Evolutionary conservation across 768 basidiomycete genomes (phyloP).

Genomic region (Tricholomella constricta): DNA sequence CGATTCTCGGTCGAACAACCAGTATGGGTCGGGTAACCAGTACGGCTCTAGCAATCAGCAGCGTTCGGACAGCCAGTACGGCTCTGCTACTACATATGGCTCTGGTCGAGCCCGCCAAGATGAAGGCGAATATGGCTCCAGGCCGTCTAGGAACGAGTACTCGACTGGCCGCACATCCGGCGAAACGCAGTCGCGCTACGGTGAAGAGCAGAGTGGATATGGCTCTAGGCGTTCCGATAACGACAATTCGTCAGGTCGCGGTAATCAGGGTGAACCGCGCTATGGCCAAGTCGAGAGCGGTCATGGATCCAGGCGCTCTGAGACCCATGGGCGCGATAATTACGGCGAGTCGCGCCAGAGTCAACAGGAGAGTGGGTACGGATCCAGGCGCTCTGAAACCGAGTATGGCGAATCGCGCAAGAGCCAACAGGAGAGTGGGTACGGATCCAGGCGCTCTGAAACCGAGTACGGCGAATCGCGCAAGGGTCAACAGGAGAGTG

Average conservation of each 20-base stretch:
- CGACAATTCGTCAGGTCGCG: slow-evolving; percentile 8
- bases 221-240: slow-evolving; percentile 10
- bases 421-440: slow-evolving; percentile 14
- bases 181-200: background rate
- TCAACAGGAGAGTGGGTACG: slow-evolving; percentile 16
- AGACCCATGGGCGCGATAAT: slow-evolving; percentile 4
- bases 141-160: slow-evolving; percentile 1
- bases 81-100: too few species aligned
- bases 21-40: slow-evolving; percentile 3
- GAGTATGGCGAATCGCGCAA: slow-evolving; percentile 3
- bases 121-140: slow-evolving; percentile 6
- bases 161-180: slow-evolving; percentile 2
- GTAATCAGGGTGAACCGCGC: background rate
- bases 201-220: slow-evolving; percentile 2
- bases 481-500: slow-evolving; percentile 10
- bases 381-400: too few species aligned
- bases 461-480: slow-evolving; percentile 1
- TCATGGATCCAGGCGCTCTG: background rate
- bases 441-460: slow-evolving; percentile 18
- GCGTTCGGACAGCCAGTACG: background rate
- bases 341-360: slow-evolving; percentile 4
- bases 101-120: slow-evolving; percentile 5
- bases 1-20: background rate
- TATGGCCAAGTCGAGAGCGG: slow-evolving; percentile 4
- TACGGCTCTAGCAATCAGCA: slow-evolving; percentile 8